Percentiles rank a stretch among this genome's conserved stretches.
phyloP scores from a whole-genome alignment of 257 asterid genomes.

The Lantana camara region DNA sequence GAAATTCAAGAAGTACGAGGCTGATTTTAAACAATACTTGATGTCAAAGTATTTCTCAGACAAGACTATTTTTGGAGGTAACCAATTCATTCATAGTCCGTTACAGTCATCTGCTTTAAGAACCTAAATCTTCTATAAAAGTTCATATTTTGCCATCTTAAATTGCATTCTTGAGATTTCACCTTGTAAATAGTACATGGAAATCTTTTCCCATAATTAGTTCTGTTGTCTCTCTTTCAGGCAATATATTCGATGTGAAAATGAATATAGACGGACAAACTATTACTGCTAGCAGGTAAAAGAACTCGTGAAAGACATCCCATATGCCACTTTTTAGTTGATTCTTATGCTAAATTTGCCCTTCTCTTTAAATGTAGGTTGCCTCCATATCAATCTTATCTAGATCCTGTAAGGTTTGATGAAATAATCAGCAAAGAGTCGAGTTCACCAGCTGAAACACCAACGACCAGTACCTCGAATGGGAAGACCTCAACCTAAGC shows the following conservation, averaged over 20 bases:
- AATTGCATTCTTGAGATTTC: background rate
- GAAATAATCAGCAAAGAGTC: constrained; percentile 48
- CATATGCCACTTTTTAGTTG: background rate
- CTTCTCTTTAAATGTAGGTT: constrained; percentile 35
- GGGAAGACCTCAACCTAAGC: constrained; percentile 42
- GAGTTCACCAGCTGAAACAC: constrained; percentile 41
- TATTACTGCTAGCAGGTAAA: constrained; percentile 77
- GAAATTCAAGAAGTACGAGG: constrained; percentile 63
- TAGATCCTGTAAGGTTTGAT: constrained; percentile 58
- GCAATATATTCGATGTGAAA: constrained; percentile 81
- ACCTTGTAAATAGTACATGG: background rate
- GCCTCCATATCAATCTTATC: constrained; percentile 65
- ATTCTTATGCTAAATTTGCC: constrained; percentile 14
- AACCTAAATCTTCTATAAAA: background rate
- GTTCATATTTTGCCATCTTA: background rate
- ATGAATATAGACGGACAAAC: constrained; percentile 77
- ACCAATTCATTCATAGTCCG: constrained; percentile 20
- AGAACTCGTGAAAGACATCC: background rate
- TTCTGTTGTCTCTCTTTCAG: constrained; percentile 40
- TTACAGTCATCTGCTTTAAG: background rate
- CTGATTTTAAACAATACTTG: constrained; percentile 55
- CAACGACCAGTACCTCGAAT: constrained; percentile 42
- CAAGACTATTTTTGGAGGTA: constrained; percentile 87
- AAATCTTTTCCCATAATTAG: background rate
- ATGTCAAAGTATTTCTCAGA: constrained; percentile 85